Evolutionary conservation across 192 early-diverging fungal genomes (phyloP).

Genomic region (Rhizophagus sp.): DNA sequence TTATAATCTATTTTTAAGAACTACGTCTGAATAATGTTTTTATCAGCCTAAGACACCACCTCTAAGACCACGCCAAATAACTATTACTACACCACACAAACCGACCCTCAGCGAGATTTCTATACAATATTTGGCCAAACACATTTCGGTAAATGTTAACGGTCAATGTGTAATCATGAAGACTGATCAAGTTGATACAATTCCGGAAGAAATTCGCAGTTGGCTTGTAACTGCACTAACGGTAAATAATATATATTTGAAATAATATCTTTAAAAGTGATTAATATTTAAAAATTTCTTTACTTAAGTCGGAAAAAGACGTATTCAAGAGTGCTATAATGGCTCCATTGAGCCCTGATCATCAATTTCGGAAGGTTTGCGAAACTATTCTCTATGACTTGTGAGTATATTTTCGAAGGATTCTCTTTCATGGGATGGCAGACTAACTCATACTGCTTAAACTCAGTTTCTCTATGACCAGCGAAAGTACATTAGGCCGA

Average conservation of each 20-base stretch:
- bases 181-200: background rate
- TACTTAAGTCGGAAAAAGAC: constrained; percentile 21
- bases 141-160: constrained; percentile 21
- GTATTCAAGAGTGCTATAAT: constrained; percentile 2
- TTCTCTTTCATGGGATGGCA: background rate
- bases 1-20: background rate
- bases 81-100: background rate
- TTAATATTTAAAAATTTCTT: constrained; percentile 9
- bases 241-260: background rate
- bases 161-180: constrained; percentile 23
- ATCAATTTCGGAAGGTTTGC: constrained; percentile 22
- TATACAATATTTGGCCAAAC: constrained; percentile 20
- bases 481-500: constrained; percentile 8
- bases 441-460: constrained; percentile 12
- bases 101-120: background rate
- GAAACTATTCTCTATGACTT: constrained; percentile 20
- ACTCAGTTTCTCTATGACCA: constrained; percentile 20
- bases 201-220: background rate
- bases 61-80: background rate
- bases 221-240: constrained; percentile 21
- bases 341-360: constrained; percentile 17
- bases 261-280: background rate
- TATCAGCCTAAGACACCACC: constrained; percentile 18
- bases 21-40: constrained; percentile 6
- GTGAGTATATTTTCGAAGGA: background rate